Conservation (phyloP, 2,329 filamentous ascomycete genomes). For the Davidsoniella eucalypti region DNA sequence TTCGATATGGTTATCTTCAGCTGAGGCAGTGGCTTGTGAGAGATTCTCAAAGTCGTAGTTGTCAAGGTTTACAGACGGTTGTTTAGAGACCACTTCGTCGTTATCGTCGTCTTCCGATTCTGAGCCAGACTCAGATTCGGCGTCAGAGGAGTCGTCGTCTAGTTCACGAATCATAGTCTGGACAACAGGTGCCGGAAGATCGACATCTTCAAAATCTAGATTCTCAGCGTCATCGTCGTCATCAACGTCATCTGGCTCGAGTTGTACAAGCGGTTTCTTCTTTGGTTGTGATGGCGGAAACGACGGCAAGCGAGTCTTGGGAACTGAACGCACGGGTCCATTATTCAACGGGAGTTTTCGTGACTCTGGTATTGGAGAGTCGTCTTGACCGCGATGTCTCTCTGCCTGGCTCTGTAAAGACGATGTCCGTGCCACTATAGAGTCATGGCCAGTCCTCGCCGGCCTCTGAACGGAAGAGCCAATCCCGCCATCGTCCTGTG, state of each 20-base stretch:
- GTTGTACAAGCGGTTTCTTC: not conserved
- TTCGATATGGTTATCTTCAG: conserved; percentile 24
- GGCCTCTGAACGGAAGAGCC: not conserved
- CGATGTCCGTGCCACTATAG: not conserved
- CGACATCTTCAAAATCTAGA: conserved; percentile 34
- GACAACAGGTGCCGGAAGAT: conserved; percentile 29
- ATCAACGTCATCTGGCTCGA: not conserved
- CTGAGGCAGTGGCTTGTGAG: conserved; percentile 13
- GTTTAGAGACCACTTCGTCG: conserved; percentile 24
- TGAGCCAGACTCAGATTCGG: conserved; percentile 17
- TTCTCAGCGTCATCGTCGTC: conserved; percentile 22
- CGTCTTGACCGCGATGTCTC: too few relatives aligned
- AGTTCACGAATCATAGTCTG: conserved; percentile 35
- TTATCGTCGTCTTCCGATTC: conserved; percentile 13
- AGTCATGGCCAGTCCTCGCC: not conserved
- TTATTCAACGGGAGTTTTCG: not conserved
- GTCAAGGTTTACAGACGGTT: conserved; percentile 25
- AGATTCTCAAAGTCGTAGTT: conserved; percentile 28
- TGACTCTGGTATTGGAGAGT: not conserved
- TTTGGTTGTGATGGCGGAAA: not conserved
- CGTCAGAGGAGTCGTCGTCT: conserved; percentile 26
- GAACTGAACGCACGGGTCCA: not conserved
- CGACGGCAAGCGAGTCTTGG: not conserved
- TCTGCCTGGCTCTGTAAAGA: not conserved
- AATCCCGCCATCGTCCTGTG: not conserved